Percentiles rank a stretch among this genome's conserved stretches.
These are phyloP conservation scores for Triticum aestivum DNA, from an alignment of 176 grass and related monocot species.

Conservation along the genomic window DNA sequence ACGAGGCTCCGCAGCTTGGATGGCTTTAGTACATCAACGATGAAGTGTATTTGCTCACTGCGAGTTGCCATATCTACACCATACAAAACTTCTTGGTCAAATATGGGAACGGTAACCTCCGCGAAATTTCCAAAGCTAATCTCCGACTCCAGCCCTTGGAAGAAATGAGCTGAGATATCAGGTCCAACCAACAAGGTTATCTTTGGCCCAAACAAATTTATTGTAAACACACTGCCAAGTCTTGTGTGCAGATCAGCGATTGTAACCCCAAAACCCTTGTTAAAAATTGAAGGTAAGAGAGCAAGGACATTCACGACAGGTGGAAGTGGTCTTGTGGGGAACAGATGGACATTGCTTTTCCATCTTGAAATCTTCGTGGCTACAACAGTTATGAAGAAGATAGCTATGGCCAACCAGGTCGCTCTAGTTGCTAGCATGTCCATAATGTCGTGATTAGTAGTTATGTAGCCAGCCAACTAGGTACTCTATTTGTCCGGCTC, in stretches of 20 bases:
- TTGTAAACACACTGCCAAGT: constrained; percentile 39
- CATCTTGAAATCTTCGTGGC: neutral
- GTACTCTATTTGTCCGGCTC: too few species aligned
- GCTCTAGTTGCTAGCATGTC: too few species aligned
- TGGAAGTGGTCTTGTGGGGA: neutral
- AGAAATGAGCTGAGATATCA: constrained; percentile 39
- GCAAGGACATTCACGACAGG: neutral
- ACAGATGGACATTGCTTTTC: neutral
- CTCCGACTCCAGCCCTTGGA: constrained; percentile 32
- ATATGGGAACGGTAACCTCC: constrained; percentile 41
- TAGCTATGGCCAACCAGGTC: too few species aligned
- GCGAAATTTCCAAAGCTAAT: constrained; percentile 22
- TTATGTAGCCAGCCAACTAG: too few species aligned
- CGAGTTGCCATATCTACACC: neutral
- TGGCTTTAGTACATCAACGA: neutral
- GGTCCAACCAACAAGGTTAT: constrained; percentile 48
- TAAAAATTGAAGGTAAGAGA: neutral
- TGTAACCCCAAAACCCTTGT: constrained; percentile 20
- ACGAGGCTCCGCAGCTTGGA: neutral
- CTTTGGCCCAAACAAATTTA: constrained; percentile 22
- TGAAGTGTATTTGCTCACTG: neutral
- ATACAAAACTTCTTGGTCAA: constrained; percentile 27
- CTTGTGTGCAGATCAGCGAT: constrained; percentile 29
- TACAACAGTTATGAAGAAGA: neutral
- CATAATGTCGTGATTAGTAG: too few species aligned